Conservation (phyloP, 192 early-diverging fungal genomes). For the Linnemannia exigua region DNA sequence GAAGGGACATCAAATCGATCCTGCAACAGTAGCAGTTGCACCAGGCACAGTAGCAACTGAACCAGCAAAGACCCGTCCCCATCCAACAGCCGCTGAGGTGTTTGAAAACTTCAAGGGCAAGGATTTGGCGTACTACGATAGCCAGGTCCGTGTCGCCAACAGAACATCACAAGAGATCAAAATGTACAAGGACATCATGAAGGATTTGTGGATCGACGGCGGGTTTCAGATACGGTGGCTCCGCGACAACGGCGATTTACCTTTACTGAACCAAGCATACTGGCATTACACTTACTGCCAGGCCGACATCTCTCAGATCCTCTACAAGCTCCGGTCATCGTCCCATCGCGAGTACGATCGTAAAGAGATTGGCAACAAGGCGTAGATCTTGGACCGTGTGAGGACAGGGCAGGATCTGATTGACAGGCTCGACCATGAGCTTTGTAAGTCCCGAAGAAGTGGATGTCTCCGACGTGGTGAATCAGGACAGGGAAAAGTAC, state of each 20-base stretch:
- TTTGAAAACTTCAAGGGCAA: neutral
- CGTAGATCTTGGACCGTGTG: neutral
- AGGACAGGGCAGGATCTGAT: neutral
- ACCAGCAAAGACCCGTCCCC: neutral
- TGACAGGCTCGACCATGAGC: neutral
- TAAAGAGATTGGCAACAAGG: neutral
- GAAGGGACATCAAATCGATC: neutral
- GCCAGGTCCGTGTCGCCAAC: neutral
- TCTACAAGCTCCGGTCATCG: neutral
- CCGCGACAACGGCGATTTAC: neutral
- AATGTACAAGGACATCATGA: slow-evolving; percentile 34
- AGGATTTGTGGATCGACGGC: neutral
- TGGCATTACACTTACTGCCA: neutral
- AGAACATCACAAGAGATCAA: neutral
- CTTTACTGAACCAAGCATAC: neutral
- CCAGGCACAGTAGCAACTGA: neutral
- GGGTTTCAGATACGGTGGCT: neutral
- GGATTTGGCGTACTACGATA: neutral
- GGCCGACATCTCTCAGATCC: neutral
- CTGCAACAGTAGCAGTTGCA: neutral
- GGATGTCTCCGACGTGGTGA: neutral
- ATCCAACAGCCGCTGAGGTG: neutral
- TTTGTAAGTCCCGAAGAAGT: neutral
- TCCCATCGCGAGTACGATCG: neutral
- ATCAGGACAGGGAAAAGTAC: neutral